phyloP scores from a whole-genome alignment of 2,329 filamentous ascomycete species.

The Calycina herbarum region DNA sequence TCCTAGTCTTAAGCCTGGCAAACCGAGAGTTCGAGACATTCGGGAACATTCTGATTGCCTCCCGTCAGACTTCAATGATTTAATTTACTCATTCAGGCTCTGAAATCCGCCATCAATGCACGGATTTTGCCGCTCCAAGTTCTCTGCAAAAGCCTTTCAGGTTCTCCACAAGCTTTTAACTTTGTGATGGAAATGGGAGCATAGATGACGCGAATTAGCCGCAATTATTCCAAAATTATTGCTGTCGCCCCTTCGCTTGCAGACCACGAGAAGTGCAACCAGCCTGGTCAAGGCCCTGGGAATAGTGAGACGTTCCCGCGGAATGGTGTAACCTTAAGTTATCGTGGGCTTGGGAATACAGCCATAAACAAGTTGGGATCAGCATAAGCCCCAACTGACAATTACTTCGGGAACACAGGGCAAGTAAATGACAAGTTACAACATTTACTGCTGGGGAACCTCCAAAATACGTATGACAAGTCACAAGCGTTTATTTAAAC shows the following conservation, averaged over 20 bases:
- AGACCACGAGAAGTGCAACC: background rate
- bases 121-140: background rate
- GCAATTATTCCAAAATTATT: too few species aligned
- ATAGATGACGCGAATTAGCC: too few species aligned
- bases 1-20: too few species aligned
- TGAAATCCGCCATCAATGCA: background rate
- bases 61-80: background rate
- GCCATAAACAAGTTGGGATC: conserved; percentile 1
- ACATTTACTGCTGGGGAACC: background rate
- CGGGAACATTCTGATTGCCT: background rate
- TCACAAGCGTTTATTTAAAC: background rate
- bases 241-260: background rate
- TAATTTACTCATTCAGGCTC: background rate
- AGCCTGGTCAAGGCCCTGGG: background rate
- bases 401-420: background rate
- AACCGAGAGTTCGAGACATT: too few species aligned
- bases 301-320: background rate
- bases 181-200: background rate
- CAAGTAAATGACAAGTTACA: background rate
- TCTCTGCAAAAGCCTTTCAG: background rate
- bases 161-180: background rate
- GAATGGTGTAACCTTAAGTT: background rate
- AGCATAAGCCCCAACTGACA: background rate
- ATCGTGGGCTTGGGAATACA: conserved; percentile 6
- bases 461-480: background rate